Percentiles rank a stretch among this genome's conserved stretches.
Evolutionary conservation across 1,284 basidiomycete genomes (phyloP).

Genomic region (Anthracocystis panici-leucophaei): DNA sequence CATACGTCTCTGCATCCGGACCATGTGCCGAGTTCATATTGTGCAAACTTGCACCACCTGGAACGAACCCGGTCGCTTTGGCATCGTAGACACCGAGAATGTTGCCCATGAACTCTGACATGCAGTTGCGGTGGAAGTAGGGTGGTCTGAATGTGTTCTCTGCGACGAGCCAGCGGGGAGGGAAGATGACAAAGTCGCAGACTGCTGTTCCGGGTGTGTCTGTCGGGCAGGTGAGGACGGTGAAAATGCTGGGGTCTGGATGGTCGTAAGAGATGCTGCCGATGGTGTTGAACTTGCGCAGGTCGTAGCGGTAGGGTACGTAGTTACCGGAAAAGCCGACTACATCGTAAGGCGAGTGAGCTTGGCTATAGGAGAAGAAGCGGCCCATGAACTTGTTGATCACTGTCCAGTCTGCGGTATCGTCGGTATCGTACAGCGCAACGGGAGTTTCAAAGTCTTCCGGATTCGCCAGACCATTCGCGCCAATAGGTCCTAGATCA

Average conservation of each 20-base stretch:
- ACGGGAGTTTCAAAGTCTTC: slow-evolving; percentile 77
- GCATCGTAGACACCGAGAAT: slow-evolving; percentile 52
- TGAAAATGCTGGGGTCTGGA: slow-evolving; percentile 66
- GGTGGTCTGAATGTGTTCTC: slow-evolving; percentile 50
- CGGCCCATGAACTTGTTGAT: slow-evolving; percentile 74
- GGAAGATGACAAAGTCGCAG: slow-evolving; percentile 61
- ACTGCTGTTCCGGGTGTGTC: slow-evolving; percentile 76
- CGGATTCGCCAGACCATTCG: slow-evolving; percentile 70
- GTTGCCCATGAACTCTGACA: slow-evolving; percentile 56
- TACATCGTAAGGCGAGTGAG: slow-evolving; percentile 80
- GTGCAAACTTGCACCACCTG: slow-evolving; percentile 61
- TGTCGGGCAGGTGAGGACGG: slow-evolving; percentile 56
- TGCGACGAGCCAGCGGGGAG: slow-evolving; percentile 45
- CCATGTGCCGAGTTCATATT: slow-evolving; percentile 63
- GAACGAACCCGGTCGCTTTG: slow-evolving; percentile 45
- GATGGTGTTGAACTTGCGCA: slow-evolving; percentile 77
- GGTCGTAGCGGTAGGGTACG: slow-evolving; percentile 79
- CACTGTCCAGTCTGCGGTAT: slow-evolving; percentile 71
- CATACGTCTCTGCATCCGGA: slow-evolving; percentile 54
- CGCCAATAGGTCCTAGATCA: slow-evolving; percentile 78
- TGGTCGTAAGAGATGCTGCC: slow-evolving; percentile 76
- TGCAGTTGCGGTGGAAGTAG: slow-evolving; percentile 55
- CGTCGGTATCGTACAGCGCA: slow-evolving; percentile 75
- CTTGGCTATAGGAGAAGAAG: slow-evolving; percentile 75
- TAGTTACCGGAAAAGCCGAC: slow-evolving; percentile 78